Evolutionary conservation across 805 yeast genomes (phyloP), one percentile per base, ranked within the genome.

Genomic region (Saccharomycopsis fibuligera): DNA sequence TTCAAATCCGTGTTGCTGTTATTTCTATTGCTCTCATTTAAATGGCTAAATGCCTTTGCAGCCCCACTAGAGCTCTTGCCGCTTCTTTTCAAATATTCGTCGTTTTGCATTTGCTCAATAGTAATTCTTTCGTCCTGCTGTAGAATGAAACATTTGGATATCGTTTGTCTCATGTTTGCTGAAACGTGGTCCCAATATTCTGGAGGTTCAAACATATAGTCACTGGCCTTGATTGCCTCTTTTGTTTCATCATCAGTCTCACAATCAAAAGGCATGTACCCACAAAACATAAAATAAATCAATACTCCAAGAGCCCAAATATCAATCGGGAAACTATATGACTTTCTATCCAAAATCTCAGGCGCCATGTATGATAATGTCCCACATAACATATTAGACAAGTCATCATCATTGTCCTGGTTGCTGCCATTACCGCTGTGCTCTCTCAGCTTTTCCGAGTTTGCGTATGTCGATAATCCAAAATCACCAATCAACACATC

Each of bases 401-500:
- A 33, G 19, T 56, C 67, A 59, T 39, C 53, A 46, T 24, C 57
- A n/a, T n/a, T n/a, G 24, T 64, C 66, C 45, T 68, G 66, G 29
- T 66, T 68, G 19, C 6, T 5, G 19, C 19, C 19, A n/a, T 33
- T 33, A n/a, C n/a, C n/a, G n/a, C n/a, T n/a, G n/a, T n/a, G n/a
- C n/a, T n/a, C n/a, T n/a, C n/a, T n/a, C n/a, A n/a, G n/a, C 19
- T 9, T 6, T 10, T 10, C 90, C 89, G 61, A 83, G 83, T 36
- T 16, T 5, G 39, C 41, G 29, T 37, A 38, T 8, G 48, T 35
- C 19, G 95, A 84, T 31, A 87, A 83, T 31, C 96, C 96, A 61
- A 87, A 87, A 64, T 87, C 96, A 33, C 91, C 83, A 51, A 87
- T 85, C 61, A 87, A 86, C 29, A 86, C 88, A n/a, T 48, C 47